Conservation (phyloP, 805 yeast species). For the Yamadazyma olivae region DNA sequence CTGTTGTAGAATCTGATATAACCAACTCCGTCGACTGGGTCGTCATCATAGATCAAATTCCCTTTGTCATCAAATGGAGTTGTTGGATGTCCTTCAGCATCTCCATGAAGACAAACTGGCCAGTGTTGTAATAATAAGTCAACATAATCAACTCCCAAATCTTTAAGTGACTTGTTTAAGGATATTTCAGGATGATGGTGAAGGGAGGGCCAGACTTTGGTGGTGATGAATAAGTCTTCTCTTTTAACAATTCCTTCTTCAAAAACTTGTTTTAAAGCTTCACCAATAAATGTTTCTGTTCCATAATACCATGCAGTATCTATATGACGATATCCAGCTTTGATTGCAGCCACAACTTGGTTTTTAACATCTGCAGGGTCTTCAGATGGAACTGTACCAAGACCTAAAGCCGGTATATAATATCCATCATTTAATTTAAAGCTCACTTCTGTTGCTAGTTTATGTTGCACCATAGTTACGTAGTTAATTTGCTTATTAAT, state of each 20-base stretch:
- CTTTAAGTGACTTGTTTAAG: slow-evolving; percentile 35
- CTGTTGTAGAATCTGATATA: slow-evolving; percentile 28
- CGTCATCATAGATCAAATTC: slow-evolving; percentile 29
- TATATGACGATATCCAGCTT: slow-evolving; percentile 47
- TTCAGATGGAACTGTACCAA: slow-evolving; percentile 49
- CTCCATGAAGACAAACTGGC: slow-evolving; percentile 44
- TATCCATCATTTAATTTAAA: slow-evolving; percentile 56
- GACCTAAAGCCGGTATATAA: slow-evolving; percentile 62
- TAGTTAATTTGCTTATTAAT: too few relatives aligned
- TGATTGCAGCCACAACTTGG: slow-evolving; percentile 36
- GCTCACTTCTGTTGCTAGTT: slow-evolving; percentile 32
- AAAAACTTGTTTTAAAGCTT: slow-evolving; percentile 46
- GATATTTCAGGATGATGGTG: slow-evolving; percentile 41
- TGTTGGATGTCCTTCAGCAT: slow-evolving; percentile 35
- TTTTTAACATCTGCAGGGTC: slow-evolving; percentile 27
- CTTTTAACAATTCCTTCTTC: slow-evolving; percentile 47
- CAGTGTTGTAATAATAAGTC: slow-evolving; percentile 48
- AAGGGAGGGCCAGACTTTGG: slow-evolving; percentile 43
- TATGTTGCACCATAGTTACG: slow-evolving; percentile 8
- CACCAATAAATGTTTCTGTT: slow-evolving; percentile 41
- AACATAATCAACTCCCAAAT: slow-evolving; percentile 42
- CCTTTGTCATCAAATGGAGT: slow-evolving; percentile 38
- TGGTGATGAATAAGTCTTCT: slow-evolving; percentile 41
- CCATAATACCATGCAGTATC: slow-evolving; percentile 54
- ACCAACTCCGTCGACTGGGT: slow-evolving; percentile 29